A percentile compares a stretch with the other conserved stretches of the same genome.
Conservation (phyloP, 257 asterid species). For the Solanum paucissectum region DNA sequence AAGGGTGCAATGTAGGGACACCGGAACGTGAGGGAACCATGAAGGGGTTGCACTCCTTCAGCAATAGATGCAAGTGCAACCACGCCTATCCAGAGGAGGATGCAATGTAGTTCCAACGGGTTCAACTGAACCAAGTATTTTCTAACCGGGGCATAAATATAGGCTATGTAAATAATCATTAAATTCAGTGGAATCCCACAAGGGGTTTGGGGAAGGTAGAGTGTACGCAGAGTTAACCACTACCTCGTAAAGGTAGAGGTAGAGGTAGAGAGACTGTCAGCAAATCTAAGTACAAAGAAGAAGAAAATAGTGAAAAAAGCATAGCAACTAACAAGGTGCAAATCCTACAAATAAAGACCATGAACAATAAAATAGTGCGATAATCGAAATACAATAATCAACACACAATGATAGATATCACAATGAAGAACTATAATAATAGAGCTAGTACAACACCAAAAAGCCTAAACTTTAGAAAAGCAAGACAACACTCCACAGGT, state of each 20-base stretch:
- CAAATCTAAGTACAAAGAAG: background rate
- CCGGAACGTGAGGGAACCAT: background rate
- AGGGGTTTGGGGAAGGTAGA: background rate
- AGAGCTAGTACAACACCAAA: background rate
- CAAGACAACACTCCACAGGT: background rate
- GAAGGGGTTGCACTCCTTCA: background rate
- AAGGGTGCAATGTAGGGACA: background rate
- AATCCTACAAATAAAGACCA: background rate
- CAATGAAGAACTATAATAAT: background rate
- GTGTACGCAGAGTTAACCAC: background rate
- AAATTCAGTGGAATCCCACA: background rate
- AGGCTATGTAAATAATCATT: background rate
- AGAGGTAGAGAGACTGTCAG: background rate
- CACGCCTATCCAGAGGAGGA: background rate
- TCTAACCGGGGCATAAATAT: background rate
- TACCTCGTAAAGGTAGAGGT: background rate
- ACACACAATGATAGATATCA: background rate
- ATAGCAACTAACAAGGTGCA: background rate
- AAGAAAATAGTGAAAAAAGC: background rate
- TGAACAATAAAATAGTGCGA: background rate
- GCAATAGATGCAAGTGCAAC: background rate
- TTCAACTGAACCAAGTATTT: background rate
- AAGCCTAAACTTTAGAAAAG: background rate
- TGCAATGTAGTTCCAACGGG: background rate
- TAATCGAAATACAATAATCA: background rate